Evolutionary conservation across 108 stramenopile genomes (phyloP).

Genomic region (Skeletonema tropicum): DNA sequence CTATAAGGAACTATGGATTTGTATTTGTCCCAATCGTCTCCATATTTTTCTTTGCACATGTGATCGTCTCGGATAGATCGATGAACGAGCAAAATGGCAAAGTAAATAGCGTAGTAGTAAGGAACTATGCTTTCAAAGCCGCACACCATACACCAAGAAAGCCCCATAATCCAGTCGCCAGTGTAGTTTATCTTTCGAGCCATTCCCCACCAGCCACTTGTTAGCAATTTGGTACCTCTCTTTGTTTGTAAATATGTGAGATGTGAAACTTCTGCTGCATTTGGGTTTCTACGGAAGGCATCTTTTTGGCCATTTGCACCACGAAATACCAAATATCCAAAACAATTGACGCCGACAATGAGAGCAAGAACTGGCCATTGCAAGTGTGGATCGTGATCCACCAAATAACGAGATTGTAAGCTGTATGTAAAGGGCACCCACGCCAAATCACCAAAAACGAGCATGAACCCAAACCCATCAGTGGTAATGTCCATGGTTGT

Average conservation of each 20-base stretch:
- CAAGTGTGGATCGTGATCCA: conserved; percentile 88
- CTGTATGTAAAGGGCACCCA: conserved; percentile 99
- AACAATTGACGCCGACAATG: conserved; percentile 64
- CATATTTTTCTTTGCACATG: conserved; percentile 94
- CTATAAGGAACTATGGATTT: conserved; percentile 91
- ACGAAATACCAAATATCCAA: conserved; percentile 92
- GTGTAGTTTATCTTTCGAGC: conserved; percentile 99
- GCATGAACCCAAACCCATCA: conserved; percentile 99
- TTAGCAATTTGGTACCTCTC: conserved; percentile 88
- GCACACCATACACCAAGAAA: conserved; percentile 96
- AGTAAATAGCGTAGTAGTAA: conserved; percentile 97
- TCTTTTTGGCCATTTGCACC: conserved; percentile 96
- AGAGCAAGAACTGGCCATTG: conserved; percentile 39
- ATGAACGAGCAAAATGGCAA: conserved; percentile 93
- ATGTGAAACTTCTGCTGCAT: conserved; percentile 64
- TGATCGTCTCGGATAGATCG: conserved; percentile 96
- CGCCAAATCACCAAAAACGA: conserved; percentile 96
- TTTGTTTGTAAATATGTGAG: conserved; percentile 78
- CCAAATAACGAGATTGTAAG: conserved; percentile 92
- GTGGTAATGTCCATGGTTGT: conserved; percentile 99
- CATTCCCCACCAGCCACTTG: conserved; percentile 97
- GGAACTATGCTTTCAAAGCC: conserved; percentile 91
- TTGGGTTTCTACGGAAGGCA: conserved; percentile 90
- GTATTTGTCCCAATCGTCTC: conserved; percentile 95
- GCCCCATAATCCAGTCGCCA: conserved; percentile 97